A percentile compares a stretch with the other conserved stretches of the same genome.
phyloP scores from a whole-genome alignment of 805 yeast species.

The Tetrapisispora pingtungensis region DNA sequence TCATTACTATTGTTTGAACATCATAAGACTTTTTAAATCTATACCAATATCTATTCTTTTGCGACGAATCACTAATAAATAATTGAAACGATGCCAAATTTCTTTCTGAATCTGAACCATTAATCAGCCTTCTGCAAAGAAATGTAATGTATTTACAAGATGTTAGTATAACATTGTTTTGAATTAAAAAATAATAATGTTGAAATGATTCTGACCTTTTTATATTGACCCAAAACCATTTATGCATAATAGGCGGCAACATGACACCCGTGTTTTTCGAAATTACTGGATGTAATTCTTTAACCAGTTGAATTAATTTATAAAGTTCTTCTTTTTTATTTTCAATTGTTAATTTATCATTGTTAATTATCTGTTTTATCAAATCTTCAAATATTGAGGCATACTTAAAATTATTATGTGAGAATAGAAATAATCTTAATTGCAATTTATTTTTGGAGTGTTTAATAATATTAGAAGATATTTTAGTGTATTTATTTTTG shows the following conservation, averaged over 20 bases:
- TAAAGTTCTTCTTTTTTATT: constrained; percentile 12
- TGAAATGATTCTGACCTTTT: constrained; percentile 10
- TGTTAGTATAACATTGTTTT: constrained; percentile 16
- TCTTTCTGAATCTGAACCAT: constrained; percentile 22
- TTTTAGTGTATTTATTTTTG: constrained; percentile 4
- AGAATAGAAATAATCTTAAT: constrained; percentile 10
- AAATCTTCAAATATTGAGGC: constrained; percentile 7
- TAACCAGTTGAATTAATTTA: constrained; percentile 14
- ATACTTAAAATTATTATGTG: constrained; percentile 9
- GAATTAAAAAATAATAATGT: constrained; percentile 21
- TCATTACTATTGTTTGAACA: constrained; percentile 13
- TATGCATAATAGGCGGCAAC: constrained; percentile 17
- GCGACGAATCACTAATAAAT: constrained; percentile 13
- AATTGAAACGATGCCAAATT: constrained; percentile 22
- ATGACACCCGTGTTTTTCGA: constrained; percentile 7
- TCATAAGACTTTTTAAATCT: constrained; percentile 18
- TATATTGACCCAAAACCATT: constrained; percentile 21
- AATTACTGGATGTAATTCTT: constrained; percentile 10
- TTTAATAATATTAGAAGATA: constrained; percentile 3
- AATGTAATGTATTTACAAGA: constrained; percentile 8
- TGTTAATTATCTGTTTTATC: constrained; percentile 2
- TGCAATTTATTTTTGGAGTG: constrained; percentile 3
- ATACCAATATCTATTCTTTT: constrained; percentile 6
- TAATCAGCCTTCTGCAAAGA: constrained; percentile 13
- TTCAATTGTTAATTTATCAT: not conserved